phyloP scores from a whole-genome alignment of 164 flowering plant species.

The Sedum album region DNA sequence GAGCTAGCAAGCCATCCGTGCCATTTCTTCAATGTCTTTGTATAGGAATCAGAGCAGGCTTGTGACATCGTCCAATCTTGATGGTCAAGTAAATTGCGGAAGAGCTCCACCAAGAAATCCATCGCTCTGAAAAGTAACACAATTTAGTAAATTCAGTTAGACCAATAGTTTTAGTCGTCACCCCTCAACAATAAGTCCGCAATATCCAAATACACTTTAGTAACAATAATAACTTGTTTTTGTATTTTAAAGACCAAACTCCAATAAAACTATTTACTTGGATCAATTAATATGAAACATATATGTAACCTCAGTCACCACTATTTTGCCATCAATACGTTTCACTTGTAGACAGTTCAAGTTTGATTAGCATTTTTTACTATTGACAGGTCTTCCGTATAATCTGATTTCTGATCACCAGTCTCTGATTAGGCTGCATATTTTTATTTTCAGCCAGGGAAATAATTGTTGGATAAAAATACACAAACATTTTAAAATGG shows the following conservation, averaged over 20 bases:
- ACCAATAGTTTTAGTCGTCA: neutral
- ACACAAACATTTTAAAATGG: neutral
- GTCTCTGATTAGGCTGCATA: too few relatives aligned
- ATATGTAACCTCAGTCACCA: neutral
- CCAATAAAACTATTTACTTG: neutral
- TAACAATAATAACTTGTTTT: neutral
- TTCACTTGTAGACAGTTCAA: too few relatives aligned
- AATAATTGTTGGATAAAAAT: too few relatives aligned
- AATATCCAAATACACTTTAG: neutral
- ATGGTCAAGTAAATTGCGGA: constrained; percentile 44
- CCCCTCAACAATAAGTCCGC: neutral
- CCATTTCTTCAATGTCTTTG: constrained; percentile 82
- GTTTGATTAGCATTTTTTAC: neutral
- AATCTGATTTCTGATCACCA: too few relatives aligned
- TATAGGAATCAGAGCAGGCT: constrained; percentile 68
- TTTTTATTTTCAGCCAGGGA: too few relatives aligned
- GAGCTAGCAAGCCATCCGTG: constrained; percentile 87
- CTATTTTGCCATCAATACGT: too few relatives aligned
- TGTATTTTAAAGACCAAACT: neutral
- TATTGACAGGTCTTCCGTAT: too few relatives aligned
- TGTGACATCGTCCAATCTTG: constrained; percentile 66
- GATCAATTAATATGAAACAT: neutral
- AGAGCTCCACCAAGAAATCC: constrained; percentile 62
- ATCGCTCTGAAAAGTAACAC: constrained; percentile 34
- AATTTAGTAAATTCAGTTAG: neutral